Evolutionary conservation across 192 early-diverging fungal genomes (phyloP).

Genomic region (Entomortierella lignicola): DNA sequence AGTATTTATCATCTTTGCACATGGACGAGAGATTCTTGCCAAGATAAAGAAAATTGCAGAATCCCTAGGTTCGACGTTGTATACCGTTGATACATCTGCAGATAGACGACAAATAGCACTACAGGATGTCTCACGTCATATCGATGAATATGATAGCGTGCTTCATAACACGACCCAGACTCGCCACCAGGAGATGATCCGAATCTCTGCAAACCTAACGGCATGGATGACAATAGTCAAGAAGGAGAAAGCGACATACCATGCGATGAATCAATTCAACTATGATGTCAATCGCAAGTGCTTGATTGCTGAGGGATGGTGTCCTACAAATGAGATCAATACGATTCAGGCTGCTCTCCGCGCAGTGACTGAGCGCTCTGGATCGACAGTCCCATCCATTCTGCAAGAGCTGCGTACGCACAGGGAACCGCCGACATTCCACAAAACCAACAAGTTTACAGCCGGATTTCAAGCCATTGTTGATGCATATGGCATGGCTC

Average conservation of each 20-base stretch:
- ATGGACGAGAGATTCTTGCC: conserved; percentile 88
- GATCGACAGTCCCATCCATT: conserved; percentile 88
- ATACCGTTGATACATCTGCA: conserved; percentile 81
- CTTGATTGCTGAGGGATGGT: conserved; percentile 98
- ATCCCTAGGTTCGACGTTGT: conserved; percentile 93
- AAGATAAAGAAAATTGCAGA: conserved; percentile 96
- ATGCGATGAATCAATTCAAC: conserved; percentile 95
- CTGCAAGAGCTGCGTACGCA: conserved; percentile 86
- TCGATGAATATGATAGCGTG: conserved; percentile 90
- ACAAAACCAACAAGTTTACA: conserved; percentile 96
- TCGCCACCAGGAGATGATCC: conserved; percentile 81
- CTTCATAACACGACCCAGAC: conserved; percentile 86
- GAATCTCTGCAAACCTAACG: conserved; percentile 87
- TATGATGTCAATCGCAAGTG: conserved; percentile 92
- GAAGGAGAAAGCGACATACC: conserved; percentile 98
- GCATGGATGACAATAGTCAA: conserved; percentile 90
- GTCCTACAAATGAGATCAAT: conserved; percentile 85
- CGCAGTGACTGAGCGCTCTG: conserved; percentile 72
- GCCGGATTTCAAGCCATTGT: conserved; percentile 95
- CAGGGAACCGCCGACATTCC: conserved; percentile 93
- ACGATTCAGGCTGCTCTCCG: conserved; percentile 88
- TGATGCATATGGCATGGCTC: conserved; percentile 96
- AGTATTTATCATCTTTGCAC: conserved; percentile 98
- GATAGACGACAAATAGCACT: conserved; percentile 88
- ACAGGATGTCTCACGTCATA: conserved; percentile 79